These are phyloP conservation scores for Astragalus glycyphyllos DNA, from an alignment of 306 rosid species.

Conservation along the genomic window DNA sequence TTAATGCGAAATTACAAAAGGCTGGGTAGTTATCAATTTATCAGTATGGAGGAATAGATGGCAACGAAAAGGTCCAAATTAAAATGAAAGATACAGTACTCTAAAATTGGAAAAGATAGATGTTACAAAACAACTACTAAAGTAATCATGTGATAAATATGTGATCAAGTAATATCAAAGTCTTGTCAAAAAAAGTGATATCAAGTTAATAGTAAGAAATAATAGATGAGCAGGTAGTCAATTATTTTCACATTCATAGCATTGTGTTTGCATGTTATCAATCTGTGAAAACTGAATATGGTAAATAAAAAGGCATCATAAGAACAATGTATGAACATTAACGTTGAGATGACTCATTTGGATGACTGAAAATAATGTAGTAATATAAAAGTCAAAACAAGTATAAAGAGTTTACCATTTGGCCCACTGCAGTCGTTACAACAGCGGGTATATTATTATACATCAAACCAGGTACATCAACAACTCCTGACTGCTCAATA, in stretches of 20 bases:
- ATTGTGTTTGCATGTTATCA: slow-evolving; percentile 15
- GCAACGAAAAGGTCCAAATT: slow-evolving; percentile 15
- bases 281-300: background rate
- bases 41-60: background rate
- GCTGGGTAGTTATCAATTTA: slow-evolving; percentile 2
- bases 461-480: slow-evolving; percentile 68
- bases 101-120: slow-evolving; percentile 5
- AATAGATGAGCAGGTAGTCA: background rate
- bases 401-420: slow-evolving; percentile 64
- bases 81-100: slow-evolving; percentile 16
- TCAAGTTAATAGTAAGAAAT: slow-evolving; percentile 30
- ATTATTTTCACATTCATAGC: background rate
- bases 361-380: slow-evolving; percentile 25
- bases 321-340: slow-evolving; percentile 10
- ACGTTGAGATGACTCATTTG: slow-evolving; percentile 6
- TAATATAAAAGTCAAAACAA: slow-evolving; percentile 28
- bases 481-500: slow-evolving; percentile 76
- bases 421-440: slow-evolving; percentile 83
- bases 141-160: slow-evolving; percentile 20
- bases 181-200: slow-evolving; percentile 6
- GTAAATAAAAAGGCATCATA: background rate
- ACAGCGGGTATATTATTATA: slow-evolving; percentile 63
- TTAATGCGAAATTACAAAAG: background rate
- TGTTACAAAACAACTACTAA: background rate
- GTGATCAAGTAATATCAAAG: slow-evolving; percentile 28